phyloP scores from a whole-genome alignment of 208 protist genomes.

The Leptomonas pyrrhocoris region DNA sequence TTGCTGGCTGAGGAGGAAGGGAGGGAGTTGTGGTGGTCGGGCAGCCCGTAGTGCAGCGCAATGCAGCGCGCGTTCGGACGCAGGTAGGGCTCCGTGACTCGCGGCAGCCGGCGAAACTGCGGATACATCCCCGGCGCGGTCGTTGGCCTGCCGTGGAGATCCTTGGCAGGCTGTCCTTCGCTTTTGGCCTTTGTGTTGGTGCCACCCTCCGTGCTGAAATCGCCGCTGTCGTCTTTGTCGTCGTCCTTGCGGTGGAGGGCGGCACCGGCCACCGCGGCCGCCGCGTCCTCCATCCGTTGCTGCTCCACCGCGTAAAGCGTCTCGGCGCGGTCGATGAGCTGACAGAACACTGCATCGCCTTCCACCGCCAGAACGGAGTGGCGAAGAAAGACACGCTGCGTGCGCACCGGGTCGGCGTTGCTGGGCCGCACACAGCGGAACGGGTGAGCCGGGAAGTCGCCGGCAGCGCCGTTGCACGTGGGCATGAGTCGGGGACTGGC shows the following conservation, averaged over 20 bases:
- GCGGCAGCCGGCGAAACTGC: conserved; percentile 19
- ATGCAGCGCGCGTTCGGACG: conserved; percentile 84
- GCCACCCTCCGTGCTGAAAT: too few species aligned
- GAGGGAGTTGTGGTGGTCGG: too few species aligned
- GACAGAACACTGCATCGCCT: conserved; percentile 76
- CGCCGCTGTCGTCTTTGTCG: neutral
- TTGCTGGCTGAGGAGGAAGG: too few species aligned
- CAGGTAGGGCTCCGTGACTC: conserved; percentile 30
- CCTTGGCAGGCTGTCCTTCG: too few species aligned
- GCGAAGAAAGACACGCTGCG: conserved; percentile 52
- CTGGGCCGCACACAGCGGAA: neutral
- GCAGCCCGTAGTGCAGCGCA: conserved; percentile 77
- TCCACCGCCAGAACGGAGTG: conserved; percentile 87
- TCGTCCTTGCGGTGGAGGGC: neutral
- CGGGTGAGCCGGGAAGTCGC: neutral
- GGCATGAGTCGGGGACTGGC: conserved; percentile 19
- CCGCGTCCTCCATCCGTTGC: conserved; percentile 24
- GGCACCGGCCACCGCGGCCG: neutral
- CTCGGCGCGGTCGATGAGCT: conserved; percentile 59
- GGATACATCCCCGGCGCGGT: conserved; percentile 24
- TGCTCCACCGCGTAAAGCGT: conserved; percentile 39
- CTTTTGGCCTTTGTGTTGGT: too few species aligned
- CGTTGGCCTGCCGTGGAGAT: conserved; percentile 1
- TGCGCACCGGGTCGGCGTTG: conserved; percentile 31
- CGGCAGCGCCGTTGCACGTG: neutral